Evolutionary conservation across 2,329 filamentous ascomycete genomes (phyloP), one percentile per base, ranked within the genome.

Genomic region (Colletotrichum lentis): DNA sequence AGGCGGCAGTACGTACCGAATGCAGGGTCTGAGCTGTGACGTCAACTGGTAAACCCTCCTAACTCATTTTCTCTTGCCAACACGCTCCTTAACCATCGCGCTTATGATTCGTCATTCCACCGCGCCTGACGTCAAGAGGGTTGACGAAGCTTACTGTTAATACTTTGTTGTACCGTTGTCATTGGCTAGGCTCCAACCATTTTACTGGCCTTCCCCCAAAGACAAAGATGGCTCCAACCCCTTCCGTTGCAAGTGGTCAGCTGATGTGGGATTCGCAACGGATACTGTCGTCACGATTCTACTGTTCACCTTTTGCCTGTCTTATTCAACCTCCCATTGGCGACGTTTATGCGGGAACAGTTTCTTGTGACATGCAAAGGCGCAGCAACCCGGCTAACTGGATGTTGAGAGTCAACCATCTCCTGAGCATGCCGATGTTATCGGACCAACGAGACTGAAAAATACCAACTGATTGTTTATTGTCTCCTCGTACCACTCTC

Each of bases 11-110:
- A n/a, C n/a, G n/a, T 54, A 39, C 31, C 12, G 31, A 20, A 58
- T 58, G 56, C 56, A 58, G 43, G 56, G 56, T 39, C 56, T 20
- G 24, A 20, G 12, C 14, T 47, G 18, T 58, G 56, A 58, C 56
- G 56, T 58, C 56, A 58, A 31, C 49, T 58, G 56, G 56, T 58
- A 35, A 58, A 49, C 31, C 4, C 18, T 12, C 43, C 27, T 35
- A 20, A 4, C 37, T 27, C 11, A 11, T 16, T n/a, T n/a, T 8
- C 50, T 20, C 31, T 53, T 53, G 50, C 27, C 50, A 37, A 22
- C 31, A n/a, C 18, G 31, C 6, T 7, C 27, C 31, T 37, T 22
- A 12, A 10, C 44, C 44, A 46, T 46, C 18, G 16, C 50, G 31
- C 3, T 35, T 22, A 39, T n/a, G 20, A 35, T 12, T 20, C 18